Evolutionary conservation across 2,329 filamentous ascomycete species (phyloP), one percentile per base, ranked within the genome.

Genomic region (Sarocladium kiliense): DNA sequence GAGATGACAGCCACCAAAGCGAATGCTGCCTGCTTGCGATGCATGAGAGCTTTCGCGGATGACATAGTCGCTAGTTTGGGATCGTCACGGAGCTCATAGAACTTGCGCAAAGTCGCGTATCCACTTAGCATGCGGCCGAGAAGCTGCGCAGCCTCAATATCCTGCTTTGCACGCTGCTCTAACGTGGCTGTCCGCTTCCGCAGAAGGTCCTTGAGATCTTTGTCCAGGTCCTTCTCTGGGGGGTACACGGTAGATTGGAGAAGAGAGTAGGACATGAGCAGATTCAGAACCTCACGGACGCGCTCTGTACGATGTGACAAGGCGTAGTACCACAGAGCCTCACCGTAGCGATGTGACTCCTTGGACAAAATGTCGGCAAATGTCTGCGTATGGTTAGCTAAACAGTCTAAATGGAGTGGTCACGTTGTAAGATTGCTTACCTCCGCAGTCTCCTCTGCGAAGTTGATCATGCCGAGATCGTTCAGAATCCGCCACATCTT

Each of bases 261-360:
- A 16, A 97, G 79, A 45, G 88, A 96, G 68, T 91, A 88, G 2
- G 91, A 91, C 62, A 91, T 93, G 54, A 97, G 83, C 2, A 94
- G 81, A 66, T 95, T 89, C 42, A 96, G 80, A 19, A 96, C 88
- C 59, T 91, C 86, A 64, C 89, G 89, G 54, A 97, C 86, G 70
- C 93, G 95, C 59, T 81, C 77, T 1, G 84, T 75, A 25, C 86
- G 84, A 65, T 95, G 91, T 2, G 91, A 89, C 12, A 95, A 83
- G 23, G 93, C 88, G 68, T 94, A 97, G 75, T 95, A 97, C 73
- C 94, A 86, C 19, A 97, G 79, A 1, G 91, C 89, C 60, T 93
- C 85, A 54, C 93, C 93, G 62, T 93, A 97, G 55, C 87, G 82
- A 63, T 89, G 83, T 1, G 88, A 87, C 41, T 84, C 81, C 57